These are phyloP conservation scores for Penicillium brasilianum DNA, from an alignment of 2,329 filamentous ascomycete genomes.

Conservation along the genomic window DNA sequence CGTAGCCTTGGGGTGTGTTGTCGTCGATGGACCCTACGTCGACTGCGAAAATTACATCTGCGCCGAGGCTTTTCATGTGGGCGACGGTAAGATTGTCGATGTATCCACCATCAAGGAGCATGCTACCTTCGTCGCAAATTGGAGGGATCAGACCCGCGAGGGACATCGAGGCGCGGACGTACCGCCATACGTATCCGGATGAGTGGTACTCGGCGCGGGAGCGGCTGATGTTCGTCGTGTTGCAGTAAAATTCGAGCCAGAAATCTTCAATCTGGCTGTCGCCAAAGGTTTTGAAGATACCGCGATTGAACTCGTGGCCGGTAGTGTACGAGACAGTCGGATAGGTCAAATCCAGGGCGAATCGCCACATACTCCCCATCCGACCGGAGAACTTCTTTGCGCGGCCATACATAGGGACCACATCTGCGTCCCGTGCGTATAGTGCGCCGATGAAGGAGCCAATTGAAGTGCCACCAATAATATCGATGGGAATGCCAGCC, in stretches of 20 bases:
- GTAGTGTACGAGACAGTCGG: slow-evolving; percentile 97
- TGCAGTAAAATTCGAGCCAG: slow-evolving; percentile 98
- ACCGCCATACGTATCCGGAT: slow-evolving; percentile 95
- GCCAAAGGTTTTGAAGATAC: slow-evolving; percentile 98
- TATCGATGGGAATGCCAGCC: slow-evolving; percentile 92
- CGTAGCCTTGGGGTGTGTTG: slow-evolving; percentile 87
- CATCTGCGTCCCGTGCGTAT: slow-evolving; percentile 93
- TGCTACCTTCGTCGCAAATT: slow-evolving; percentile 93
- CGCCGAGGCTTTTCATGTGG: slow-evolving; percentile 94
- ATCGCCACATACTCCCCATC: slow-evolving; percentile 99
- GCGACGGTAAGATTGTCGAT: slow-evolving; percentile 96
- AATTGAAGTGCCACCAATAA: slow-evolving; percentile 94
- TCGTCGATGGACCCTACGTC: slow-evolving; percentile 94
- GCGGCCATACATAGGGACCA: slow-evolving; percentile 94
- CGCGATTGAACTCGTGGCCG: slow-evolving; percentile 97
- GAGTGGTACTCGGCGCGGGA: slow-evolving; percentile 91
- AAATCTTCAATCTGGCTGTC: slow-evolving; percentile 98
- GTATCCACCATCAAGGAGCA: slow-evolving; percentile 95
- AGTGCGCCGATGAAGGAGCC: slow-evolving; percentile 93
- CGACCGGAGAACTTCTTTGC: slow-evolving; percentile 97
- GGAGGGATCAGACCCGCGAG: slow-evolving; percentile 90
- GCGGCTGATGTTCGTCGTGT: slow-evolving; percentile 98
- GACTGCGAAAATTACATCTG: slow-evolving; percentile 92
- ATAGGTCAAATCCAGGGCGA: slow-evolving; percentile 93
- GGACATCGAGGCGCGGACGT: slow-evolving; percentile 95